Base-by-base conservation (phyloP, 768 basidiomycete genomes). In the Tricholoma saponaceum region DNA sequence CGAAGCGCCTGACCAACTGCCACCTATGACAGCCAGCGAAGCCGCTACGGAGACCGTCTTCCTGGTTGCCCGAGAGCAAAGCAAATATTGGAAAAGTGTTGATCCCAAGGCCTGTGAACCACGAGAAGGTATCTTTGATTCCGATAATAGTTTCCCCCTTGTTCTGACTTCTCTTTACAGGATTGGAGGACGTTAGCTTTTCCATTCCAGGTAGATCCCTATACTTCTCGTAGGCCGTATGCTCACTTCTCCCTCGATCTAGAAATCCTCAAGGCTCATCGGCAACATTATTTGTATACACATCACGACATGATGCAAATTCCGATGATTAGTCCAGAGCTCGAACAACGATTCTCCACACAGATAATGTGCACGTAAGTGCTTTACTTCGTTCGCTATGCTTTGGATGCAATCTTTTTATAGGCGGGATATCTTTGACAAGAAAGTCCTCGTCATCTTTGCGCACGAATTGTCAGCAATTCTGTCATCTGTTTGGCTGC, bases 351-450 rank as follows among this genome's bases (percentile, higher is more conserved):
- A 2, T 98, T 93, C 69, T 83, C 84, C 8, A 80, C 87, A 1
- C 95, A 98, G 69, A 79, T 97, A 44, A 84, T 94, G 70, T 90
- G 90, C 86, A 91, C 90, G 95, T 95, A 72, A 60, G 92, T 76
- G 46, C 5, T 35, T 10, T 26, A 44, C 52, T 43, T 18, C n/a
- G 1, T 26, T 52, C 9, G 0, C 50, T 14, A 3, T 44, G 12
- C 44, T 57, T 32, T 39, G 16, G 4, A 25, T 37, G 51, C 44
- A n/a, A 52, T 58, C 37, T 46, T 55, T 32, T 32, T 53, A 14
- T 59, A 97, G 95, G 30, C 73, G 79, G 46, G 89, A 95, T 69
- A 76, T 98, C 30, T 87, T 91, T 65, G 80, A 86, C 25, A 87
- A 89, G 55, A 74, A 83, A 28, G 92, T 89, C 0, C 66, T 98